Evolutionary conservation across 2,329 filamentous ascomycete species (phyloP).

Genomic region (Colletotrichum camelliae): DNA sequence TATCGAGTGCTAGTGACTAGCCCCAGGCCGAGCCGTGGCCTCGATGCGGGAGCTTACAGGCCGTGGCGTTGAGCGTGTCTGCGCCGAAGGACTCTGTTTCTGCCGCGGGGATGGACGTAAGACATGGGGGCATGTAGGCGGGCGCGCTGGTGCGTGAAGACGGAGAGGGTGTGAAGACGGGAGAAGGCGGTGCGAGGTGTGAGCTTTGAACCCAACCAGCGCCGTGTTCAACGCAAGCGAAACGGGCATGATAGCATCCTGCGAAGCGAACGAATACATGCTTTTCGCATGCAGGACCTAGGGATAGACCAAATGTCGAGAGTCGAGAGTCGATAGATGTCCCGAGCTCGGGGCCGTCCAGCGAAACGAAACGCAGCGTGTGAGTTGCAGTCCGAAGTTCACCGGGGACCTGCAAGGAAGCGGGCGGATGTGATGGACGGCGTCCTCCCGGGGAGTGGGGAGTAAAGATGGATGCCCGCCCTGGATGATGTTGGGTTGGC

Average conservation of each 20-base stretch:
- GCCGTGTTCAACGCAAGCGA: not conserved
- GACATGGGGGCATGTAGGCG: not conserved
- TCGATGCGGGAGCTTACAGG: not conserved
- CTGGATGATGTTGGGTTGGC: not conserved
- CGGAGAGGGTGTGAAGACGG: not conserved
- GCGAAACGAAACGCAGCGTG: constrained; percentile 6
- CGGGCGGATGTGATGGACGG: not conserved
- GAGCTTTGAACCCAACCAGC: not conserved
- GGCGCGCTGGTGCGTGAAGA: not conserved
- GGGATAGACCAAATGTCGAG: too few relatives aligned
- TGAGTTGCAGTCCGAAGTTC: constrained; percentile 8
- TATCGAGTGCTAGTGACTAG: not conserved
- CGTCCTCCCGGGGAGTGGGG: not conserved
- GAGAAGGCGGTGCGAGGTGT: not conserved
- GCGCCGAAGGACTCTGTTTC: not conserved
- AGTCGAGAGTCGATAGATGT: not conserved
- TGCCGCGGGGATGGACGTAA: not conserved
- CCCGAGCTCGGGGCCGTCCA: not conserved
- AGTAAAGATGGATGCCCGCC: not conserved
- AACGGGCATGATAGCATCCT: not conserved
- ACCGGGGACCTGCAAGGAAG: not conserved
- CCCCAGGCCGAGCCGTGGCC: not conserved
- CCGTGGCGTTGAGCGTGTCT: not conserved
- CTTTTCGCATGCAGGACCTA: not conserved
- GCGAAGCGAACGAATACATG: not conserved